phyloP scores from a whole-genome alignment of 2,329 filamentous ascomycete species.

The Clonostachys sp. region DNA sequence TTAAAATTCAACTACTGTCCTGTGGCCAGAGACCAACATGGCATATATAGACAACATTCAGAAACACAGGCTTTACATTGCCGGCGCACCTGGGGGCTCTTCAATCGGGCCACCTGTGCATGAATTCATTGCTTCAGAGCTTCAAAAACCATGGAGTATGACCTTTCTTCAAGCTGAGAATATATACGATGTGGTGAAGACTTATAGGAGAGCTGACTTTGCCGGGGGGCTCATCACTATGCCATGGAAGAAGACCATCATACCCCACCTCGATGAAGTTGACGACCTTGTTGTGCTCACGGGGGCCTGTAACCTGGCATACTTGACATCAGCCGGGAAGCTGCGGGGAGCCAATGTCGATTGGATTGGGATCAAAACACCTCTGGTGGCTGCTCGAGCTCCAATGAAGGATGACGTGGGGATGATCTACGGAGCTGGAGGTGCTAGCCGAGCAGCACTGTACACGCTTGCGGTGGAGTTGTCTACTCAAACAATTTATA shows the following conservation, averaged over 20 bases:
- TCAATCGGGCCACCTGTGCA: too few relatives aligned
- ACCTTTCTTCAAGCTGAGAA: too few relatives aligned
- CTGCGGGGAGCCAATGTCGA: slow-evolving; percentile 79
- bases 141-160: too few relatives aligned
- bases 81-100: too few relatives aligned
- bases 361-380: slow-evolving; percentile 71
- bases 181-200: too few relatives aligned
- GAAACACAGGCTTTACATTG: too few relatives aligned
- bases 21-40: too few relatives aligned
- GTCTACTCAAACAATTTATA: slow-evolving; percentile 63
- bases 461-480: slow-evolving; percentile 71
- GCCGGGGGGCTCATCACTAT: too few relatives aligned
- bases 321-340: slow-evolving; percentile 48
- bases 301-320: slow-evolving; percentile 78
- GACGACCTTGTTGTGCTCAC: slow-evolving; percentile 69
- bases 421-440: slow-evolving; percentile 73
- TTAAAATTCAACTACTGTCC: too few relatives aligned
- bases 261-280: slow-evolving; percentile 67
- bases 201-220: too few relatives aligned
- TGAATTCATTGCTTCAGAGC: too few relatives aligned
- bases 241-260: slow-evolving; percentile 77
- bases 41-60: too few relatives aligned
- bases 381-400: slow-evolving; percentile 61
- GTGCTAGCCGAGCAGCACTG: slow-evolving; percentile 71
- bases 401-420: slow-evolving; percentile 43